Base-by-base conservation (phyloP, 441 rosid genomes). In the Pelargonium cotyledonis region DNA sequence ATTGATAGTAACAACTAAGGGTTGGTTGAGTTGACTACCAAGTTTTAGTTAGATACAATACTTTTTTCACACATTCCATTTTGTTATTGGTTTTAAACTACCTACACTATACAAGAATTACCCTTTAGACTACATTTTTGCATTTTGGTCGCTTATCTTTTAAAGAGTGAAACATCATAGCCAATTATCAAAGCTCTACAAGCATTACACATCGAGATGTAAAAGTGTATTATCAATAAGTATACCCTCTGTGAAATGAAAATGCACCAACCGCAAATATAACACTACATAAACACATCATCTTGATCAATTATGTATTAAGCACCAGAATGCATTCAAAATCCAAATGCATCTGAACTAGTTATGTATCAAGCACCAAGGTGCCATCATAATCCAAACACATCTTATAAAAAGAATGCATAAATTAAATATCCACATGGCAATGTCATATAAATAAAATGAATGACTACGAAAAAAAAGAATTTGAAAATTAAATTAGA, bases 51-150 rank as follows among this genome's bases (percentile, higher is more conserved):
- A 61, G 40, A 61, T 14, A 12, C n/a, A 8, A 14, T 62, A 9
- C 41, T 62, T 62, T n/a, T 62, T 62, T 62, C 43, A 62, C 62
- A 57, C 8, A 31, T 31, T 62, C 9, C 65, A 29, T 12, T 62
- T 12, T 29, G 31, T 62, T 62, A 62, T 15, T 26, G 18, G 29
- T 26, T 62, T 14, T 10, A 26, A 61, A 61, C 9, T 61, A 61
- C 29, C 23, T 21, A 10, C 26, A 26, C 40, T 38, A 61, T 5
- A 29, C 12, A 23, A 23, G 38, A 60, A 60, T 10, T 23, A 60
- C 38, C 64, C 6, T 60, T 60, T 60, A 29, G 16, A 40, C 16
- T 31, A 62, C n/a, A 29, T 11, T 26, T 62, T 62, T 16, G 14
- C 18, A 62, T 62, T 62, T 62, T 8, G 14, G 29, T 62, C n/a